Conservation (phyloP, 495 filamentous ascomycete genomes). For the Tuber microsphaerosporum region DNA sequence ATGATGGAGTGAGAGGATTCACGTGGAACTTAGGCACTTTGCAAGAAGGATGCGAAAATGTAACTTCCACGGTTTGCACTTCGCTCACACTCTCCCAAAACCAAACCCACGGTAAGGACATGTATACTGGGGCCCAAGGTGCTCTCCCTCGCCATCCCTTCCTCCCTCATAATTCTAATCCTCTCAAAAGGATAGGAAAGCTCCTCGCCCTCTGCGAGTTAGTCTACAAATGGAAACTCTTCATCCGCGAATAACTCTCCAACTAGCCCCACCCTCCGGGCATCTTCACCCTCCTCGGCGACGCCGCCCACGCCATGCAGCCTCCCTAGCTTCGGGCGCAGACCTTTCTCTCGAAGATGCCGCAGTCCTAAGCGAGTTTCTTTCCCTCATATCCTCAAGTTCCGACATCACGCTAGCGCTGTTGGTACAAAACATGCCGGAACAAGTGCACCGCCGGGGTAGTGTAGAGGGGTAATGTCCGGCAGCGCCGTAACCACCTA, state of each 20-base stretch:
- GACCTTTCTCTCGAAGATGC: slow-evolving; percentile 53
- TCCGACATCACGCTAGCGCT: slow-evolving; percentile 30
- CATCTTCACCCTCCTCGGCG: too few relatives aligned
- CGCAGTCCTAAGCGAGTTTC: slow-evolving; percentile 47
- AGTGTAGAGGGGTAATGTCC: slow-evolving; percentile 49
- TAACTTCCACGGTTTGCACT: too few relatives aligned
- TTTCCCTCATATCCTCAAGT: slow-evolving; percentile 45
- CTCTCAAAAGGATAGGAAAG: slow-evolving; percentile 44
- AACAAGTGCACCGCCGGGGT: slow-evolving; percentile 49
- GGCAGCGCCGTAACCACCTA: slow-evolving; percentile 51
- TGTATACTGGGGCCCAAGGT: slow-evolving; percentile 50
- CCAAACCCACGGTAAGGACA: too few relatives aligned
- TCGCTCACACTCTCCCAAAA: too few relatives aligned
- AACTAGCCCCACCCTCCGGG: slow-evolving; percentile 58
- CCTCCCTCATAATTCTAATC: not conserved
- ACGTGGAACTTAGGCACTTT: too few relatives aligned
- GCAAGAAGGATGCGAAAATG: too few relatives aligned
- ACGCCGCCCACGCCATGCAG: too few relatives aligned
- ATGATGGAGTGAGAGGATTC: too few relatives aligned
- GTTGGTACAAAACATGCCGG: slow-evolving; percentile 45
- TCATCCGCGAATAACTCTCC: slow-evolving; percentile 6
- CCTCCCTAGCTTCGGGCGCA: slow-evolving; percentile 48
- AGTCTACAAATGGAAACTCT: too few relatives aligned
- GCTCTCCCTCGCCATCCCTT: not conserved
- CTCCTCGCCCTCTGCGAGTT: slow-evolving; percentile 38